Conservation (phyloP, 345 rosid species). For the Eucalyptus erythrocorys region DNA sequence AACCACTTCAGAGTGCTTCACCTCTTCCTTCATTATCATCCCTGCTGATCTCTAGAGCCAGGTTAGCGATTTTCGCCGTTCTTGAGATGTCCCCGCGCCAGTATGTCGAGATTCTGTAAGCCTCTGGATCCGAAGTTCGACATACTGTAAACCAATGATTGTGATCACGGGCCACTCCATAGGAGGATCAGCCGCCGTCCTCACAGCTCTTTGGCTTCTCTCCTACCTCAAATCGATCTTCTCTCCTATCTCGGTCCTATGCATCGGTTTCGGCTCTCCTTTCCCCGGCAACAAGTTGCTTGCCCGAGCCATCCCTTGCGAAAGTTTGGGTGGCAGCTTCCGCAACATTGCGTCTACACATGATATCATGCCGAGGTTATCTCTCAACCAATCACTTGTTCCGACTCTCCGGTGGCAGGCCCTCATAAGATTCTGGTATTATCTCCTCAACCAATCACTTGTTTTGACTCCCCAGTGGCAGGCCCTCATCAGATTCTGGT, state of each 20-base stretch:
- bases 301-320: neutral
- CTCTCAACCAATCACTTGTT: conserved; percentile 11
- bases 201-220: neutral
- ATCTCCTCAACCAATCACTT: neutral
- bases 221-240: neutral
- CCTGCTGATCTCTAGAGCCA: conserved; percentile 5
- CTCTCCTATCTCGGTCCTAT: neutral
- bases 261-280: neutral
- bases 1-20: conserved; percentile 29
- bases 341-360: neutral
- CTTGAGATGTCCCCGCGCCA: too few relatives aligned
- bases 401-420: too few relatives aligned
- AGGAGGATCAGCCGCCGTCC: neutral
- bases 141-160: neutral
- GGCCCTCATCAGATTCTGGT: conserved; percentile 12
- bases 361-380: conserved; percentile 51
- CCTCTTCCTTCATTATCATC: conserved; percentile 17
- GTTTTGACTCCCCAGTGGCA: conserved; percentile 5
- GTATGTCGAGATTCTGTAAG: neutral
- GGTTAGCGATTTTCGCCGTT: conserved; percentile 15
- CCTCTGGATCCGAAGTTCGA: neutral
- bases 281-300: neutral
- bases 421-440: too few relatives aligned
- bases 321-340: neutral
- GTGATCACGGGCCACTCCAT: neutral